Base-by-base conservation (phyloP, 129 eudicot species). In the Helichrysum umbraculigerum region DNA sequence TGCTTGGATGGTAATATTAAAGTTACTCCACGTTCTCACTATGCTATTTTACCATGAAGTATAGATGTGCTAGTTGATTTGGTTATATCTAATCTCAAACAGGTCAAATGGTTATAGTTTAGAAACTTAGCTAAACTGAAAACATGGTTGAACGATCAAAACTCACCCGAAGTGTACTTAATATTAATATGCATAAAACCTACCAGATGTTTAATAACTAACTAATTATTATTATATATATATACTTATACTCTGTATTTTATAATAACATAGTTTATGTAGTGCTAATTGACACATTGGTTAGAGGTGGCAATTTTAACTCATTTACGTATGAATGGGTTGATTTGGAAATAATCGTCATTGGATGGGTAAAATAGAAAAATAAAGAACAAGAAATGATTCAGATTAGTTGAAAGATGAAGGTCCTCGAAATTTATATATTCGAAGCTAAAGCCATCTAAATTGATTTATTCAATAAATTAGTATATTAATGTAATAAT, bases 1-100 rank as follows among this genome's bases (percentile, higher is more conserved):
- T 91, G 80, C 86, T 91, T 71, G 98, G 98, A 89, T 94, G 98
- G 98, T 94, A 86, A 35, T 60, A 7, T 71, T 11, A 47, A 37
- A 58, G 32, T 68, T 42, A 32, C 66, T 30, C 3, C 7, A 21
- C 8, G 35, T 81, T 74, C 28, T 39, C 21, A 8, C 47, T 20
- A 39, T 28, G 19, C 64, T 75, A 28, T 70, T 81, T 28, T 6
- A 47, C 44, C 51, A 32, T 33, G 12, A 54, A 37, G 7, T 42
- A 44, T 21, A 20, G 20, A n/a, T 50, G 52, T 12, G 17, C 52
- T 17, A 37, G 33, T 15, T 2, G 17, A 10, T 54, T 8, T 54
- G 21, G 8, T 11, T 34, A n/a, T 5, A 7, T 58, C 39, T 72
- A 11, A 54, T 42, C 5, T 42, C 22, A 57, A 35, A 71, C 0